Base-by-base conservation (phyloP, 2,329 filamentous ascomycete species). In the Microdochium trichocladiopsis region DNA sequence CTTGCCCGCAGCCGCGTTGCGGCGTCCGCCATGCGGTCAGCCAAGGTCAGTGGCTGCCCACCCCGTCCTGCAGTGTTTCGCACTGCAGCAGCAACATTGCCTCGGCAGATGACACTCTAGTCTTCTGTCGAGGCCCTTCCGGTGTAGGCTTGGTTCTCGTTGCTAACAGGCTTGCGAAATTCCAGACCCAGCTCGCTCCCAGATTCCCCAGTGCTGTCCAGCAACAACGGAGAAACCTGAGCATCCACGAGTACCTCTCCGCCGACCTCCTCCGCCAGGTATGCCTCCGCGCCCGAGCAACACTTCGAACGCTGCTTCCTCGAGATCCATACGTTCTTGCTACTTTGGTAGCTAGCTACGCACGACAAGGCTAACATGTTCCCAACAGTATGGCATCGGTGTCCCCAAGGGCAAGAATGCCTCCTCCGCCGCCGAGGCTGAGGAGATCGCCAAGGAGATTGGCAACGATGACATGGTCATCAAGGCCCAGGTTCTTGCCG, bases 401-500 rank as follows among this genome's bases (percentile, higher is more conserved):
- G 90, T 96, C 47, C 94, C 94, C 63, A 87, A 91, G 71, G 94
- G 94, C 61, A 79, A 86, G 68, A 91, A 95, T 66, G 94, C 94
- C 62, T 85, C 84, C 71, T 87, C 78, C 57, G 83, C 88, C 48
- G 83, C 86, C 66, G 94, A 97, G 79, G 94, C 94, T 61, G 93
- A 96, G 82, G 79, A 83, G 64, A 83, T 97, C 66, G 94, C 94
- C 54, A 92, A 93, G 77, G 78, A 86, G 60, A 94, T 99, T 67
- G 88, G 90, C 78, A 87, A 82, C 65, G 93, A 95, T 69, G 94
- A 99, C 72, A 93, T 96, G 84, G 94, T 99, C 63, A 97, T 99
- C 83, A 99, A 99, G 84, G 94, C 94, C 57, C 94, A 99, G 79
- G 94, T 99, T 56, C 88, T 99, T 58, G 94, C 94, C 57, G 94